These are phyloP conservation scores for Lasiosphaeria ovina DNA, from an alignment of 495 filamentous ascomycete species.

Conservation along the genomic window DNA sequence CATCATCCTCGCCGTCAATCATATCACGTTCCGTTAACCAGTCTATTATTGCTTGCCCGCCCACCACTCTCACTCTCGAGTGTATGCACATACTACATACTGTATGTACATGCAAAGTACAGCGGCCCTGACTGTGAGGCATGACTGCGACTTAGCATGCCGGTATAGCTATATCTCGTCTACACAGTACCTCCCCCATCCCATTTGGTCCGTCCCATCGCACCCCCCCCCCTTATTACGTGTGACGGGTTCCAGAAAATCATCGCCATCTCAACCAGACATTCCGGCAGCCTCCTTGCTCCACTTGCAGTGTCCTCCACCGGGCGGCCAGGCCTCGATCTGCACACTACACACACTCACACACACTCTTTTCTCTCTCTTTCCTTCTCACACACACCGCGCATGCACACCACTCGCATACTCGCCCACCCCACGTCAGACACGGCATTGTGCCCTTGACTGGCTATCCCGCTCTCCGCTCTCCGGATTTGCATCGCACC, in stretches of 20 bases:
- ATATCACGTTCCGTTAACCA: constrained; percentile 20
- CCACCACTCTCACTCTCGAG: constrained; percentile 1
- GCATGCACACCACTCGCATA: not conserved
- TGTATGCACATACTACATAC: not conserved
- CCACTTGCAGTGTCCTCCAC: not conserved
- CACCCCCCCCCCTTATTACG: constrained; percentile 17
- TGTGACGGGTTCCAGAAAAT: constrained; percentile 30
- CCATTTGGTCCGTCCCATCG: constrained; percentile 20
- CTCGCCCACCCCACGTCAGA: constrained; percentile 11
- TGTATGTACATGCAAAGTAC: not conserved
- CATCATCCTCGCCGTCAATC: constrained; percentile 30
- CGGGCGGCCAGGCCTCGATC: too few species aligned
- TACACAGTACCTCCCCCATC: constrained; percentile 16
- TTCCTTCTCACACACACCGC: not conserved
- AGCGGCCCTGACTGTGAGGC: constrained; percentile 13
- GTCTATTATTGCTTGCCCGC: constrained; percentile 23
- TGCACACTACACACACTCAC: too few species aligned
- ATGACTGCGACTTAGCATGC: constrained; percentile 25
- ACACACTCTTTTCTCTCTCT: not conserved
- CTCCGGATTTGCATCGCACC: constrained; percentile 26
- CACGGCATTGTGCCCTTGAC: constrained; percentile 25
- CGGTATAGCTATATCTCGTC: constrained; percentile 28
- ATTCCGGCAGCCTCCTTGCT: constrained; percentile 6
- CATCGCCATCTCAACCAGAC: constrained; percentile 18
- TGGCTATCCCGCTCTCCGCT: constrained; percentile 17